Percentiles rank a stretch among this genome's conserved stretches.
These are phyloP conservation scores for Polymyxa betae DNA, from an alignment of 208 protist species.

Conservation along the genomic window DNA sequence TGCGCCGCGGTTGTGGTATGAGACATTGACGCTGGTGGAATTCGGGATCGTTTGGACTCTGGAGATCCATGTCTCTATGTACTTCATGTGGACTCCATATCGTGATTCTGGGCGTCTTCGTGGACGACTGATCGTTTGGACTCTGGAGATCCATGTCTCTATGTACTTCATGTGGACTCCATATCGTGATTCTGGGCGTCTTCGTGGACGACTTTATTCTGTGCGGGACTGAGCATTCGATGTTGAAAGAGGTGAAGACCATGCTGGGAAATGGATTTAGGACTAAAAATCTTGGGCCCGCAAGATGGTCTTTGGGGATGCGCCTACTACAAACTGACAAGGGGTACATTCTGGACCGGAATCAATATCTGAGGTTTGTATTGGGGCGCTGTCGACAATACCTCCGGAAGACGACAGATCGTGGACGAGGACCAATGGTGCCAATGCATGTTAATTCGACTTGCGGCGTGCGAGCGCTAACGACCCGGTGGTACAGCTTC, in stretches of 20 bases:
- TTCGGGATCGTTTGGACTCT: background rate
- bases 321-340: background rate
- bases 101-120: background rate
- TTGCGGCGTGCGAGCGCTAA: no score
- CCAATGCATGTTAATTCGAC: no score
- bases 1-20: slow-evolving; percentile 13
- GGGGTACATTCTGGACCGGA: background rate
- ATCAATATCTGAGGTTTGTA: background rate
- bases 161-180: no score
- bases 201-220: background rate
- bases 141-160: no score
- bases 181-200: background rate
- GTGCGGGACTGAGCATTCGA: background rate
- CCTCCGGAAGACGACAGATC: background rate
- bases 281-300: background rate
- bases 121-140: no score
- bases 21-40: background rate
- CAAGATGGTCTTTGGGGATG: slow-evolving; percentile 26
- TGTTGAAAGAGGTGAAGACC: background rate
- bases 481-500: background rate
- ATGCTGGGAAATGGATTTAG: background rate
- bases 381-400: background rate
- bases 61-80: slow-evolving; percentile 5
- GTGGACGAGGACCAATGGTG: background rate
- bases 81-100: background rate